Percentiles rank a stretch among this genome's conserved stretches.
Evolutionary conservation across 2,329 filamentous ascomycete species (phyloP).

Genomic region (Zalaria sp.): DNA sequence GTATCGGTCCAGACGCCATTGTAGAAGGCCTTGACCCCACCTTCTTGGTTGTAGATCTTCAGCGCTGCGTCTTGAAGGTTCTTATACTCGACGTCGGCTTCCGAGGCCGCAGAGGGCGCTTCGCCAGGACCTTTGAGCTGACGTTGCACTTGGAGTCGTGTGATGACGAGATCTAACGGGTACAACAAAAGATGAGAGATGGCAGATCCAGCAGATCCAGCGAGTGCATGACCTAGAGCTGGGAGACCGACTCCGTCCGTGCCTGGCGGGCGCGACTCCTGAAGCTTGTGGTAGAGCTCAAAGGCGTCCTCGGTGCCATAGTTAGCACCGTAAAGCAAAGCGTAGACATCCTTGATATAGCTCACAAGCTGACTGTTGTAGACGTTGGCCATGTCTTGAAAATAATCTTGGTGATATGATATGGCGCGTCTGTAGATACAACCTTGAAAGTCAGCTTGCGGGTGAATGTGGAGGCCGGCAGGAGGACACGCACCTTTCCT

Average conservation of each 20-base stretch:
- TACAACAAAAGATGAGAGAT: slow-evolving; percentile 68
- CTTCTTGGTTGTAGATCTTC: slow-evolving; percentile 58
- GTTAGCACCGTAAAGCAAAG: slow-evolving; percentile 10
- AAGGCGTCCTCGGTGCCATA: slow-evolving; percentile 16
- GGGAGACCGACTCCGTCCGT: slow-evolving; percentile 39
- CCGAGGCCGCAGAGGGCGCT: slow-evolving; percentile 16
- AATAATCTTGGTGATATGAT: background rate
- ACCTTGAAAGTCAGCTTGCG: slow-evolving; percentile 1
- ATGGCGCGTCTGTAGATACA: background rate
- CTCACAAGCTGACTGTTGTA: slow-evolving; percentile 15
- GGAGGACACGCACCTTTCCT: slow-evolving; percentile 1
- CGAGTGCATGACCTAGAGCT: slow-evolving; percentile 67
- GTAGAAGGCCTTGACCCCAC: slow-evolving; percentile 56
- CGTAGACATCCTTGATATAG: slow-evolving; percentile 6
- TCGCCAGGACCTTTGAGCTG: slow-evolving; percentile 32
- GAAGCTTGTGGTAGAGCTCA: slow-evolving; percentile 14
- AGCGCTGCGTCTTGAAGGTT: slow-evolving; percentile 54
- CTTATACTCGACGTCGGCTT: slow-evolving; percentile 38
- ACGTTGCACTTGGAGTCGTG: slow-evolving; percentile 66
- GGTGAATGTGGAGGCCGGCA: background rate
- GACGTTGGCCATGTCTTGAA: slow-evolving; percentile 5
- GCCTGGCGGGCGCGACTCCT: slow-evolving; percentile 7
- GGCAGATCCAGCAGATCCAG: slow-evolving; percentile 64
- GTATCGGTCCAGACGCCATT: slow-evolving; percentile 29
- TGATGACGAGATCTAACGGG: slow-evolving; percentile 69